phyloP scores from a whole-genome alignment of 805 yeast species.

The Saccharomyces mikatae region DNA sequence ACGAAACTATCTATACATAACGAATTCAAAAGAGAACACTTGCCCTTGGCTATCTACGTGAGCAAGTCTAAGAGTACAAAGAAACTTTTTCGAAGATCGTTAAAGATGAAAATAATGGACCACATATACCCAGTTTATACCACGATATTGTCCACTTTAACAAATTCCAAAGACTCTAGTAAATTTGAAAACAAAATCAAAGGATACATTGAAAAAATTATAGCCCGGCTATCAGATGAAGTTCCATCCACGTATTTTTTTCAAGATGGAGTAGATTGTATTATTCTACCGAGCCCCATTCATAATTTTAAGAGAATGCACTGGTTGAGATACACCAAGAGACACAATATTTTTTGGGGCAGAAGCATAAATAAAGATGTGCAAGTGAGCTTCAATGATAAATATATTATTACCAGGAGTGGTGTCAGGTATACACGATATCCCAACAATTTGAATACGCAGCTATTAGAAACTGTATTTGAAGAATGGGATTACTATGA shows the following conservation, averaged over 20 bases:
- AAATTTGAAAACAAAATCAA: constrained; percentile 14
- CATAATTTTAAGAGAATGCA: constrained; percentile 27
- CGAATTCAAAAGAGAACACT: constrained; percentile 10
- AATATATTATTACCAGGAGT: constrained; percentile 18
- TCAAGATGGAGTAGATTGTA: constrained; percentile 21
- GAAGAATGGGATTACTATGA: constrained; percentile 24
- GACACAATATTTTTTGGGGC: constrained; percentile 20
- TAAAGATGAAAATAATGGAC: constrained; percentile 16
- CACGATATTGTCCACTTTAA: constrained; percentile 14
- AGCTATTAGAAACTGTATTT: constrained; percentile 21
- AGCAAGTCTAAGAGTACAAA: constrained; percentile 14
- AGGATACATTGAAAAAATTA: constrained; percentile 7
- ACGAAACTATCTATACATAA: constrained; percentile 18
- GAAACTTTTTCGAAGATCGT: constrained; percentile 11
- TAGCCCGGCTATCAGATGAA: constrained; percentile 12
- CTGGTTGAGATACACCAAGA: constrained; percentile 27
- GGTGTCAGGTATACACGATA: constrained; percentile 23
- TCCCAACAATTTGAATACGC: constrained; percentile 20
- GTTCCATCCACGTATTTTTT: constrained; percentile 20
- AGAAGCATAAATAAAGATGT: constrained; percentile 20
- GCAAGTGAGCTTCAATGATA: constrained; percentile 11
- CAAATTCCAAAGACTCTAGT: constrained; percentile 9
- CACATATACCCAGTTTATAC: constrained; percentile 20
- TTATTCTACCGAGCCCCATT: constrained; percentile 21
- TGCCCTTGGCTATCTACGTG: constrained; percentile 25